Evolutionary conservation across 768 basidiomycete genomes (phyloP).

Genomic region (Collybia sp.): DNA sequence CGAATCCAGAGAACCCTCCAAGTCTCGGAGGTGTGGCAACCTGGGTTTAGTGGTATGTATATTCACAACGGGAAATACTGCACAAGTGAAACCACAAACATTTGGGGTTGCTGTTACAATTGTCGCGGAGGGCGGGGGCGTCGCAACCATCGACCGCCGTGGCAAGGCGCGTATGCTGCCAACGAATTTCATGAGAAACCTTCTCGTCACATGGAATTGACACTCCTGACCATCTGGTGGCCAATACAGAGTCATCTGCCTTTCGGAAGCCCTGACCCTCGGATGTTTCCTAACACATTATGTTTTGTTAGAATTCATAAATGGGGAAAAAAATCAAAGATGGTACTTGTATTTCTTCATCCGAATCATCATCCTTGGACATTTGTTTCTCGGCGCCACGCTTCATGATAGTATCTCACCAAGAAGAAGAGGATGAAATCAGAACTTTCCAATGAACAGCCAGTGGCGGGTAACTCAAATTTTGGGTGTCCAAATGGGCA

Average conservation of each 20-base stretch:
- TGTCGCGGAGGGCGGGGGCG: constrained; percentile 19
- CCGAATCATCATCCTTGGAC: constrained; percentile 47
- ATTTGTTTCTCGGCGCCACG: constrained; percentile 72
- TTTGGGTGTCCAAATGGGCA: too few relatives aligned
- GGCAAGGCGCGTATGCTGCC: constrained; percentile 64
- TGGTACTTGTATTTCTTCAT: constrained; percentile 31
- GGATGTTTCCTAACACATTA: constrained; percentile 32
- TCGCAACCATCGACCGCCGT: constrained; percentile 31
- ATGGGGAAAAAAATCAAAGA: neutral
- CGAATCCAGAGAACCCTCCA: constrained; percentile 50
- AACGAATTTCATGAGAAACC: constrained; percentile 8
- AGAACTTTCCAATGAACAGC: too few relatives aligned
- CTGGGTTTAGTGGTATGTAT: constrained; percentile 5
- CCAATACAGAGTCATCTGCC: constrained; percentile 55
- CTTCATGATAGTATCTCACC: constrained; percentile 44
- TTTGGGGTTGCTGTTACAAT: constrained; percentile 12
- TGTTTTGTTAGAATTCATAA: neutral
- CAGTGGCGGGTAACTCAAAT: too few relatives aligned
- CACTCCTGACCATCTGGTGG: constrained; percentile 47
- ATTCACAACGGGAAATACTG: constrained; percentile 1
- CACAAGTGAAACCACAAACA: constrained; percentile 7
- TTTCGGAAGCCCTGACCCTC: constrained; percentile 40
- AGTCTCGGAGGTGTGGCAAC: constrained; percentile 39
- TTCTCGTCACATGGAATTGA: neutral
- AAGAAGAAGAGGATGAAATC: neutral